Evolutionary conservation across 768 basidiomycete species (phyloP).

Genomic region (Trametes maxima): DNA sequence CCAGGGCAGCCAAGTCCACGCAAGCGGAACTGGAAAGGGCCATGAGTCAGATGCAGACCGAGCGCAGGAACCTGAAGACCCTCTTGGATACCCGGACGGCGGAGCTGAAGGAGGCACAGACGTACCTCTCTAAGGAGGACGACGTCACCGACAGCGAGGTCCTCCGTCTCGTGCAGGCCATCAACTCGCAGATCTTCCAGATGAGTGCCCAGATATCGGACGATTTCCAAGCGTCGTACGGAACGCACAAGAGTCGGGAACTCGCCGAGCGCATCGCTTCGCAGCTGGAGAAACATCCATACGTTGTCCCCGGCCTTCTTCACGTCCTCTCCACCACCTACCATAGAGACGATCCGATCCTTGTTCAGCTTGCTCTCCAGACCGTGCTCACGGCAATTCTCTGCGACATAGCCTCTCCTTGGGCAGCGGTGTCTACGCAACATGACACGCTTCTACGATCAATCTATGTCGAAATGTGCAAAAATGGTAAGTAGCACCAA

Average conservation of each 20-base stretch:
- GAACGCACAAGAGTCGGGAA: background rate
- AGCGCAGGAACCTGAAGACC: background rate
- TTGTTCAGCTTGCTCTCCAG: conserved; percentile 22
- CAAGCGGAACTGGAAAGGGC: conserved; percentile 2
- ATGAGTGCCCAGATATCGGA: conserved; percentile 54
- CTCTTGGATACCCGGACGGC: conserved; percentile 41
- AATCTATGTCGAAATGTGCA: conserved; percentile 13
- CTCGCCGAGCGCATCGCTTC: background rate
- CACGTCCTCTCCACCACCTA: background rate
- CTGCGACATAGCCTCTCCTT: conserved; percentile 9
- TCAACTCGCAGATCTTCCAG: conserved; percentile 54
- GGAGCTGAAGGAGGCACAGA: conserved; percentile 50
- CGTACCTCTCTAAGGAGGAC: conserved; percentile 49
- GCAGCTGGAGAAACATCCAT: background rate
- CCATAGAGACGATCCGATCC: conserved; percentile 3
- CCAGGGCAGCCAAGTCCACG: background rate
- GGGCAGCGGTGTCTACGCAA: background rate
- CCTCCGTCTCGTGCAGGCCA: conserved; percentile 42
- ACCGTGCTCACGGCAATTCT: background rate
- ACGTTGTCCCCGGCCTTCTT: background rate
- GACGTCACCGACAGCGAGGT: conserved; percentile 49
- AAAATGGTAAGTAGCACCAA: background rate
- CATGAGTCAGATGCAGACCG: background rate
- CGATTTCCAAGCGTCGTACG: conserved; percentile 32
- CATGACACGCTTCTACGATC: background rate